Evolutionary conservation across 495 filamentous ascomycete genomes (phyloP), one percentile per base, ranked within the genome.

Genomic region (Annulohypoxylon bovei): DNA sequence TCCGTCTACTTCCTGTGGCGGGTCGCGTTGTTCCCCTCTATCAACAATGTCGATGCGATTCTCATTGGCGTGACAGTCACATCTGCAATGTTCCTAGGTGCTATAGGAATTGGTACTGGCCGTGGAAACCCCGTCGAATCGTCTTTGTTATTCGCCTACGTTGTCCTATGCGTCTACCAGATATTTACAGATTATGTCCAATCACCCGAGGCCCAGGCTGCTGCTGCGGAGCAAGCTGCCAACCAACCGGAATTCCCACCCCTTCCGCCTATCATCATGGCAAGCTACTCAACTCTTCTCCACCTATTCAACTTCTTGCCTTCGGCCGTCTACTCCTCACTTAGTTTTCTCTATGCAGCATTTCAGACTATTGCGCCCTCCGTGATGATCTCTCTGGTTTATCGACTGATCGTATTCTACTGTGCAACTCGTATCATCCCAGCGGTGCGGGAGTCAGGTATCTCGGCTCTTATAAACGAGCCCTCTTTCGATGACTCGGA

Each of bases 101-200:
- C 92, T 11, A 98, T 92, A 88, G 95, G 95, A 37, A 99, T 98
- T 74, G 92, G 92, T 65, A 95, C 92, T 71, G 95, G 95, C 7
- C 90, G 94, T 71, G 95, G 95, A 53, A 99, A 98, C 75, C 92
- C 94, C 3, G 93, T 99, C 37, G 95, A 99, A 80, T 96, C 92
- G 73, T 97, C 94, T 14, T 85, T 99, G 20, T 87, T 99, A 33
- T 98, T 99, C 76, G 95, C 95, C 75, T 99, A 99, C 79, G 88
- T 97, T 59, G 94, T 97, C 11, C 89, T 99, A 66, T 98, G 94
- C 83, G 91, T 98, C 76, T 99, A 99, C 79, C 95, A 99, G 79
- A 98, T 98, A 75, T 99, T 99, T 81, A 99, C 95, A 44, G 95
- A 99, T 77, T 99, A 98, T 80, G 87, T 93, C 70, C 94, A 94